Conservation (phyloP, 2,329 filamentous ascomycete genomes). For the Ophiostoma sp. region DNA sequence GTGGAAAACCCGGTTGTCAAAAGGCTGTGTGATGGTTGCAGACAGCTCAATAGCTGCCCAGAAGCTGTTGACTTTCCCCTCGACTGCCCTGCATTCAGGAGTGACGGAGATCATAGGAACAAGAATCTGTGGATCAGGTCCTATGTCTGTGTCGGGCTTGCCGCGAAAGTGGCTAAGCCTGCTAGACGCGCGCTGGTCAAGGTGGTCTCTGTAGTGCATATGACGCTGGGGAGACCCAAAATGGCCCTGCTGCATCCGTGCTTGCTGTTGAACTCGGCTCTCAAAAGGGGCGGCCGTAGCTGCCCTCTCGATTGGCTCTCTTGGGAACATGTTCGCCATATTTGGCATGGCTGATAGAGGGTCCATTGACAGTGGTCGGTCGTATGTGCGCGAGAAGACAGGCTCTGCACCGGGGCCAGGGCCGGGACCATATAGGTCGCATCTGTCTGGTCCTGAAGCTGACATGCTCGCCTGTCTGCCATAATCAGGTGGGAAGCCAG, state of each 20-base stretch:
- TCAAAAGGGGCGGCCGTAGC: conserved; percentile 19
- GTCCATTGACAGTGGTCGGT: conserved; percentile 13
- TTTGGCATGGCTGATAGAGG: neutral
- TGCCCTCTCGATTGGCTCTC: conserved; percentile 13
- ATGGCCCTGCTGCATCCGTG: neutral
- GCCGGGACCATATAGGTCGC: neutral
- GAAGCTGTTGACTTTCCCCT: conserved; percentile 18
- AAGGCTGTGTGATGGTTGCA: conserved; percentile 32
- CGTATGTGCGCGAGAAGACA: neutral
- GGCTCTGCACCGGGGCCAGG: neutral
- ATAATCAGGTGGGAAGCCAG: neutral
- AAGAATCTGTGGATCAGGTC: conserved; percentile 22
- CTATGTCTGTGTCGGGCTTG: neutral
- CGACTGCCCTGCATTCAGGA: conserved; percentile 23
- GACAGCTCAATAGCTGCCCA: conserved; percentile 46
- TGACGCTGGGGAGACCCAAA: neutral
- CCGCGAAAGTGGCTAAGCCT: conserved; percentile 13
- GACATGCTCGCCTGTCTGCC: neutral
- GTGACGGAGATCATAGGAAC: conserved; percentile 26
- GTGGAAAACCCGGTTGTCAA: conserved; percentile 13
- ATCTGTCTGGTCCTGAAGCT: neutral
- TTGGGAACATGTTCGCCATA: conserved; percentile 1
- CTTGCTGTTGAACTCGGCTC: neutral
- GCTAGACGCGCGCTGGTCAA: neutral
- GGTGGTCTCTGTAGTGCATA: neutral